Base-by-base conservation (phyloP, 495 filamentous ascomycete species). In the Neurospora intermedia region DNA sequence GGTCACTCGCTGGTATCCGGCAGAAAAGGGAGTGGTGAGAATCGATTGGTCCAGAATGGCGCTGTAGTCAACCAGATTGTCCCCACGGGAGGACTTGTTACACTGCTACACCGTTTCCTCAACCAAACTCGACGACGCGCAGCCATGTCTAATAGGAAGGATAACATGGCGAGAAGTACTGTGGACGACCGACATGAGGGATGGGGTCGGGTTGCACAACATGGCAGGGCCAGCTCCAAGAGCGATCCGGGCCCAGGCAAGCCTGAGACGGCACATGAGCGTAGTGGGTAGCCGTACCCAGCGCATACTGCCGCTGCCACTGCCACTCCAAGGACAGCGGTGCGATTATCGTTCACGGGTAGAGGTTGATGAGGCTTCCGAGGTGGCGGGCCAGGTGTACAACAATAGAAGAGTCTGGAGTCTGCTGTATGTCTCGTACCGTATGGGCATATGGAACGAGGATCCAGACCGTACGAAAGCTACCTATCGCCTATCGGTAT, bases 11-110 rank as follows among this genome's bases (percentile, higher is more conserved):
- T 27, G 48, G 23, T 27, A 6, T 23, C 48, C 48, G 48, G 48
- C 15, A 59, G 23, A 27, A 4, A 27, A 27, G 15, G 20, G 18
- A 48, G 45, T 48, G 45, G 20, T 20, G 18, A 48, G 45, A 20
- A 20, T 54, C 54, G 46, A 70, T 74, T 39, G 69, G 69, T 71
- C 40, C 45, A 18, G 40, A n/a, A 73, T 43, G 16, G 54, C 73
- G 20, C n/a, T 45, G 42, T 54, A n/a, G 20, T 71, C 70, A 45
- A 35, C 43, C 59, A 59, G 20, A 23, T 23, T 27, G 48, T 27
- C 48, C 20, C 15, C 27, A 59, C 48, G 48, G 23, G 48, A 15
- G 48, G 48, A 31, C 20, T 59, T 59, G 48, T 27, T 27, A 59
- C 48, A 59, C 20, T 23, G 48, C 48, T 39, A 18, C 23, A 38